Evolutionary conservation across 768 basidiomycete genomes (phyloP).

Genomic region (Psilocybe tampanensis): DNA sequence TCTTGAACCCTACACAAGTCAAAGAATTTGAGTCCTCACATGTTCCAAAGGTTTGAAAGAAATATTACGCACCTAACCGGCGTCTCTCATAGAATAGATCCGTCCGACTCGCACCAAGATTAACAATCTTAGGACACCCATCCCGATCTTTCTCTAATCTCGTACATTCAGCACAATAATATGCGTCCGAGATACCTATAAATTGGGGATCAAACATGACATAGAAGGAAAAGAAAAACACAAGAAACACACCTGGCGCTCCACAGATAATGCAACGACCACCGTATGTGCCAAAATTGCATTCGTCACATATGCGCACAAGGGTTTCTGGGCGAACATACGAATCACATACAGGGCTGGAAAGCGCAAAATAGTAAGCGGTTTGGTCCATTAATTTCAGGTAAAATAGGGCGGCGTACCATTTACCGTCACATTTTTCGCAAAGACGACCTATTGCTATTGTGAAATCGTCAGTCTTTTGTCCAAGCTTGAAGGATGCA

Average conservation of each 20-base stretch:
- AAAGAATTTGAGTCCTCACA: background rate
- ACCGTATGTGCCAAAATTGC: slow-evolving; percentile 98
- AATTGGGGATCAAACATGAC: no score
- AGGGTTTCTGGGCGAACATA: slow-evolving; percentile 98
- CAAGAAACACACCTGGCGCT: slow-evolving; percentile 70
- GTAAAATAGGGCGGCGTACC: slow-evolving; percentile 52
- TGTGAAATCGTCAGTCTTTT: background rate
- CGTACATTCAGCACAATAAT: slow-evolving; percentile 98
- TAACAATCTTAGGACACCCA: slow-evolving; percentile 98
- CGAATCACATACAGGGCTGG: slow-evolving; percentile 96
- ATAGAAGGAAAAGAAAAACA: no score
- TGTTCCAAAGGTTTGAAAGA: background rate
- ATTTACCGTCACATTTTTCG: slow-evolving; percentile 99
- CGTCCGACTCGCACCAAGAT: slow-evolving; percentile 91
- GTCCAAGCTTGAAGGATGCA: background rate
- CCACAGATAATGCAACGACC: slow-evolving; percentile 98
- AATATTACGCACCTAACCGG: slow-evolving; percentile 61
- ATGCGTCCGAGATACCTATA: slow-evolving; percentile 99
- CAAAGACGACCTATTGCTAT: slow-evolving; percentile 97
- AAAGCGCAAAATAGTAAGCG: slow-evolving; percentile 1
- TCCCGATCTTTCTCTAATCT: slow-evolving; percentile 96
- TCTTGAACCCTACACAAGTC: slow-evolving; percentile 63
- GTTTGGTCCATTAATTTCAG: no score
- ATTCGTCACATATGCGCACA: slow-evolving; percentile 98
- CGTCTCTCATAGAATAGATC: slow-evolving; percentile 92